A percentile compares a stretch with the other conserved stretches of the same genome.
These are phyloP conservation scores for Leishmania braziliensis DNA, from an alignment of 208 protist genomes.

Conservation along the genomic window DNA sequence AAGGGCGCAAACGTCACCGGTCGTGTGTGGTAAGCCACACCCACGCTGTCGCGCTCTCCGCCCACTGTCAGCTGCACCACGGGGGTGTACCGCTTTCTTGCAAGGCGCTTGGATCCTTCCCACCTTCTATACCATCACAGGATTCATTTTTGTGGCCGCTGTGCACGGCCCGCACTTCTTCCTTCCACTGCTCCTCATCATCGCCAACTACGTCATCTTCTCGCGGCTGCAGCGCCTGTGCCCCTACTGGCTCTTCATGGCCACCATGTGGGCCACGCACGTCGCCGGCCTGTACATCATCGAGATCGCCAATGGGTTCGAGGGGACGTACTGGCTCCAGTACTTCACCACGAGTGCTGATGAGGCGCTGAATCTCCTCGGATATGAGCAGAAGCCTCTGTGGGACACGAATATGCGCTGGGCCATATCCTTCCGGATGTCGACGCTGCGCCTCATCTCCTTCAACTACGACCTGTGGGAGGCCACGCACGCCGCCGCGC, in stretches of 20 bases:
- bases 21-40: too few species aligned
- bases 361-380: too few species aligned
- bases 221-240: conserved; percentile 45
- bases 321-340: conserved; percentile 29
- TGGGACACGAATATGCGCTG: conserved; percentile 47
- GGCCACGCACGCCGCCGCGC: conserved; percentile 19
- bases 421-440: conserved; percentile 73
- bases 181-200: conserved; percentile 28
- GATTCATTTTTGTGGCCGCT: conserved; percentile 24
- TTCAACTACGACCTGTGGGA: conserved; percentile 71
- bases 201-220: conserved; percentile 46
- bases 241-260: conserved; percentile 47
- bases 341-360: not conserved
- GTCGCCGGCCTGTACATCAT: conserved; percentile 42
- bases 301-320: conserved; percentile 31
- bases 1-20: too few species aligned
- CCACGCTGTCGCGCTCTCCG: too few species aligned
- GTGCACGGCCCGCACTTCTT: conserved; percentile 39
- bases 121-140: conserved; percentile 31
- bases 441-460: conserved; percentile 84
- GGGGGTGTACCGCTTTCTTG: too few species aligned
- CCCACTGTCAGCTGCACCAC: too few species aligned
- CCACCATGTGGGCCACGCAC: conserved; percentile 54
- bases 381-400: not conserved
- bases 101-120: not conserved